Evolutionary conservation across 2,329 filamentous ascomycete genomes (phyloP), one percentile per base, ranked within the genome.

Genomic region (Calonectria fujianensis): DNA sequence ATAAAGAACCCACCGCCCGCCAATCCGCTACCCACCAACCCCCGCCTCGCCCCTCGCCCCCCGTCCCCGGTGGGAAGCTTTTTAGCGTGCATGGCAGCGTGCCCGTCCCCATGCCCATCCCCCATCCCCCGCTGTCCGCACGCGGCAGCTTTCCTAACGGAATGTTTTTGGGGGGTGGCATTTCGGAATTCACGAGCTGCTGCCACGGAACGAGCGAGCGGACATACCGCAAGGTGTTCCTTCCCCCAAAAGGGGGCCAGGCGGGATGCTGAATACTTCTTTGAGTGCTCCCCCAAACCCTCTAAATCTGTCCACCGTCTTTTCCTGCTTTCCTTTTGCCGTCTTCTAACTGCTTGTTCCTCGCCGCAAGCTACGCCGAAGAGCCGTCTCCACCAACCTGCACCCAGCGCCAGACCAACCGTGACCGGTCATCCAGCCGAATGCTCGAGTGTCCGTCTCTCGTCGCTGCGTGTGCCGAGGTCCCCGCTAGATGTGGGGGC

Each of bases 331-430:
- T n/a, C 37, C 24, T n/a, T 29, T 50, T 50, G 31, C 41, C 35
- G 29, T n/a, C 31, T 35, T 57, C 18, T 18, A 35, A 13, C 52
- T 27, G 31, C 37, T 27, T 18, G 57, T 41, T 52, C 69, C 76
- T 81, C 80, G 80, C 76, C 76, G 74, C 54, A 69, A 81, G 78
- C 78, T 81, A 78, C 74, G 74, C 80, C 80, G 80, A 81, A 77
- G 72, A 65, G 74, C 79, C 78, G 78, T 69, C 39, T 13, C 69
- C 31, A 39, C 35, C 45, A 14, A 24, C 39, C 14, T 48, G 27
- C 45, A 39, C 72, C 65, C 74, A 65, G 68, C 61, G 63, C 66
- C 70, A 65, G 66, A 68, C 71, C 75, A 77, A 63, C 59, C 50
- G 52, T 37, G 50, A 52, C 78, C 79, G 79, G 79, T 69, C 79